Evolutionary conservation across 2,329 filamentous ascomycete genomes (phyloP), one percentile per base, ranked within the genome.

Genomic region (Macroventuria anomochaeta): DNA sequence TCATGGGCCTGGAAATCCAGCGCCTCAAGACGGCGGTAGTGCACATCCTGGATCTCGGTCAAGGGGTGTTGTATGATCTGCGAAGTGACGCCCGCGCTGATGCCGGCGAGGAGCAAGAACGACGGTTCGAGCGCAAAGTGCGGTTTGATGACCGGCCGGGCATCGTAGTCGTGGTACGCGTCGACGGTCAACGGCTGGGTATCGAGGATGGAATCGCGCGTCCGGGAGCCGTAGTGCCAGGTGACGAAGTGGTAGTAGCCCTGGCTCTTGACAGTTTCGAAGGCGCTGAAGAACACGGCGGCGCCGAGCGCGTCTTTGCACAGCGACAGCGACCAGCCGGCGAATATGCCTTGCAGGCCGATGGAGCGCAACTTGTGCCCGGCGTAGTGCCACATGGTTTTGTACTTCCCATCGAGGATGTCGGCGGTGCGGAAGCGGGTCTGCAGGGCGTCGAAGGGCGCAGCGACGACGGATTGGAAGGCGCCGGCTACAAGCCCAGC

Each of bases 261-360:
- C 69, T 92, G 89, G 10, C 85, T 87, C 70, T 92, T 92, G 66
- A 91, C 77, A 40, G 85, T 89, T 74, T 93, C 89, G 59, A 93
- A 92, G 0, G 83, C 84, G 63, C 83, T 84, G 73, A 93, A 93
- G 80, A 91, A 91, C 15, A 89, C 74, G 29, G 86, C 88, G 46
- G 83, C 85, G 11, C 88, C 88, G 5, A 89, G 72, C 23, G 85
- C 84, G 65, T 91, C 88, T 64, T 91, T 90, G 36, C 86, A 65
- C 33, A 91, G 81, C 0, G 84, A 87, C 2, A 93, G 73, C 0
- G 83, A 80, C 83, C 86, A 92, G 33, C 89, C 89, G 1, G 88
- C 88, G 65, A 91, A 91, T 26, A 91, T 83, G 18, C 89, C 89
- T 6, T 87, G 82, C 4, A 84, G 66, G 0, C 89, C 89, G 54